Base-by-base conservation (phyloP, 1,284 basidiomycete genomes). In the Ceratobasidium theobromae region DNA sequence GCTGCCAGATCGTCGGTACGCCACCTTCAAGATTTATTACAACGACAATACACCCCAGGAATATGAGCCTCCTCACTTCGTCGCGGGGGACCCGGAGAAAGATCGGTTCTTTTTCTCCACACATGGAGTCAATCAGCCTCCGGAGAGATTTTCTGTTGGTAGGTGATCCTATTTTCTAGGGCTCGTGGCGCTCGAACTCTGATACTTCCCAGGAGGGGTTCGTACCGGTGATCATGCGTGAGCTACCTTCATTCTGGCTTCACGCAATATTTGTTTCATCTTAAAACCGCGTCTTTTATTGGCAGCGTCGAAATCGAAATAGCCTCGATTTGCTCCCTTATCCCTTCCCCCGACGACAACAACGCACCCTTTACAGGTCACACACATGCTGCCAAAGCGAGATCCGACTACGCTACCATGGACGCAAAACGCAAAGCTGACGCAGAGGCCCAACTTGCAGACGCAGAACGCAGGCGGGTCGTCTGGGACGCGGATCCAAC, bases 11-110 rank as follows among this genome's bases (percentile, higher is more conserved):
- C 57, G 40, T 9, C 72, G 74, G 6, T 75, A 66, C 64, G 68
- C 75, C 43, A 73, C 68, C 25, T 66, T 76, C 52, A 72, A 74
- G 60, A 68, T 74, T 1, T 72, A 71, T 55, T 76, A 73, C 69
- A 72, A 70, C 12, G 68, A 71, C 1, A 69, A 71, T 1, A 73
- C 73, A 0, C 75, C 75, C 0, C 64, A 68, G 0, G 69, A 70
- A 25, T 71, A 71, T 52, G 68, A 71, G 52, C 69, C 70, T n/a
- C 70, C 70, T 8, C 25, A 48, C 33, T 71, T 71, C 33, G 41
- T 66, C 21, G 45, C 68, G 4, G 70, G 54, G 11, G 69, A 71
- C 25, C 27, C 69, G 3, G 68, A 68, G 25, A 51, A 62, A 14
- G 57, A 68, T 30, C 48, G 57, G 1, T 68, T 71, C 27, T 67